Evolutionary conservation across 192 early-diverging fungal species (phyloP).

Genomic region (Podila horticola): DNA sequence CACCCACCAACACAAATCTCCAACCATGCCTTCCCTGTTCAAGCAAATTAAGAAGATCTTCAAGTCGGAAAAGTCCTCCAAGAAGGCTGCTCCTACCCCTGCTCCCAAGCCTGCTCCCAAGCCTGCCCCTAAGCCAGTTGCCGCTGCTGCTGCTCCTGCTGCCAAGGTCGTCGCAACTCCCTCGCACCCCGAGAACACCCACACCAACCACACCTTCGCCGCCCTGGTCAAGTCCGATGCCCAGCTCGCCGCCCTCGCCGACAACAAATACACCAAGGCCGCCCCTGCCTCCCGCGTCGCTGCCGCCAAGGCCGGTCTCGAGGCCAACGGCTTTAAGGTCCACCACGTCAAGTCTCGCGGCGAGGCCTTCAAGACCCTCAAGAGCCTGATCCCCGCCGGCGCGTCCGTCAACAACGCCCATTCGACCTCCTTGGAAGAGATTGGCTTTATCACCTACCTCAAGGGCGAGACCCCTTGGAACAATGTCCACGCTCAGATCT

Average conservation of each 20-base stretch:
- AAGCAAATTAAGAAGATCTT: constrained; percentile 43
- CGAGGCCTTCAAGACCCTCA: constrained; percentile 50
- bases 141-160: not conserved
- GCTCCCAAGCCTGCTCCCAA: not conserved
- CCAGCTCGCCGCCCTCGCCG: constrained; percentile 38
- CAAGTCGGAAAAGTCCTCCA: constrained; percentile 25
- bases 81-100: not conserved
- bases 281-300: constrained; percentile 24
- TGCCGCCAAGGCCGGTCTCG: constrained; percentile 43
- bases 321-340: constrained; percentile 50
- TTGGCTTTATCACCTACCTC: constrained; percentile 55
- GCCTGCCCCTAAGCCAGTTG: not conserved
- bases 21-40: constrained; percentile 44
- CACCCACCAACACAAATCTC: not conserved
- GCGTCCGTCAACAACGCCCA: constrained; percentile 53
- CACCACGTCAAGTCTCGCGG: constrained; percentile 33
- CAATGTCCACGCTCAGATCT: constrained; percentile 50
- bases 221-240: constrained; percentile 43
- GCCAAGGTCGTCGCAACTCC: not conserved
- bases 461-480: constrained; percentile 47
- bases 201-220: constrained; percentile 44
- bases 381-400: constrained; percentile 53
- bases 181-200: constrained; percentile 38
- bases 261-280: constrained; percentile 29
- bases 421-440: constrained; percentile 54